A percentile compares a stretch with the other conserved stretches of the same genome.
Conservation (phyloP, 495 filamentous ascomycete species). For the Aspergillus bridgeri region DNA sequence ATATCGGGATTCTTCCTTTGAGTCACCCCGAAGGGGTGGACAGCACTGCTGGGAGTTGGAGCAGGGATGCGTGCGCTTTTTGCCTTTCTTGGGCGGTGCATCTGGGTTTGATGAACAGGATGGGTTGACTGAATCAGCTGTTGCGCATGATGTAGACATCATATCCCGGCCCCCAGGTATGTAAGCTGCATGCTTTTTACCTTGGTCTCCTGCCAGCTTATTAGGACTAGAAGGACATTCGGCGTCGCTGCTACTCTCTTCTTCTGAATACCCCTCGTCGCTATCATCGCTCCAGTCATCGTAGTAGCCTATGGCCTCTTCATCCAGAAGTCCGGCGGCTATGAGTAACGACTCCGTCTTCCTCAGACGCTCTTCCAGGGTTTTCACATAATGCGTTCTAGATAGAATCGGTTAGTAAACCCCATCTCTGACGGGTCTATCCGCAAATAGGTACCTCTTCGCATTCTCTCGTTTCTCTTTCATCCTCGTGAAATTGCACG, state of each 20-base stretch:
- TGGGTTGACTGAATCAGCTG: not conserved
- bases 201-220: not conserved
- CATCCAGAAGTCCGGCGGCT: constrained; percentile 75
- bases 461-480: constrained; percentile 87
- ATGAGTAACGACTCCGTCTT: constrained; percentile 83
- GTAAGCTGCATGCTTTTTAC: constrained; percentile 1
- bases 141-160: not conserved
- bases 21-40: constrained; percentile 58
- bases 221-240: constrained; percentile 1
- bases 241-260: constrained; percentile 63
- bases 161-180: not conserved
- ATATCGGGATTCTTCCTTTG: constrained; percentile 84
- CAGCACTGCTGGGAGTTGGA: constrained; percentile 46
- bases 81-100: not conserved
- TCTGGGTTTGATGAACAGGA: not conserved
- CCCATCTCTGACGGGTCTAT: not conserved
- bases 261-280: constrained; percentile 49
- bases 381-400: constrained; percentile 89
- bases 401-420: constrained; percentile 5
- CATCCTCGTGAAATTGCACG: constrained; percentile 85
- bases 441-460: constrained; percentile 65
- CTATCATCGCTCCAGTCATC: constrained; percentile 15
- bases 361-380: constrained; percentile 81
- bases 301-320: constrained; percentile 61
- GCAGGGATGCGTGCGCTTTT: constrained; percentile 28